Base-by-base conservation (phyloP, 257 asterid species). In the Leonotis leonurus region DNA sequence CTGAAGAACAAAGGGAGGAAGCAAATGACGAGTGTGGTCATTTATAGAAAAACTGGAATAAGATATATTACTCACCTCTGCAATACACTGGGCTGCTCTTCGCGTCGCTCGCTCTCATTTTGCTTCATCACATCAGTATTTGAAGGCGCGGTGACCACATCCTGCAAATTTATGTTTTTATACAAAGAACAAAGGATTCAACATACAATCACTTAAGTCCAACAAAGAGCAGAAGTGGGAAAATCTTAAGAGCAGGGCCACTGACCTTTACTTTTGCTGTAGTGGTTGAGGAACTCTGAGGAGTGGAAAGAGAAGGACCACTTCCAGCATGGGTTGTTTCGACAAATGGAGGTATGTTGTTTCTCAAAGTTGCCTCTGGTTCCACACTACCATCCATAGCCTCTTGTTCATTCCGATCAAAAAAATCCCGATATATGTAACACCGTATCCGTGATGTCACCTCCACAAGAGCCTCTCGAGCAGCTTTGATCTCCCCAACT, bases 401-500 rank as follows among this genome's bases (percentile, higher is more conserved):
- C 48, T 41, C 48, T 14, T 41, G 48, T 18, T 60, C 70, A 20
- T 66, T 81, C 65, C 45, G 69, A 12, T 82, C 81, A 21, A 60
- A 46, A 68, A 69, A 70, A 49, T 79, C 85, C 1, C 81, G 58
- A 60, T 71, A 79, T 37, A 74, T 67, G 69, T 68, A 69, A 72
- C 81, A 74, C 48, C 88, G 77, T 48, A 82, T 50, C 71, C 81
- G 69, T 62, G 83, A 79, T 50, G 85, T 82, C 66, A 82, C 78
- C 81, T 82, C 85, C 62, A 82, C 54, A 29, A 82, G 70, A 54
- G 83, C 88, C 78, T 69, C 83, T 51, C 88, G 75, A 20, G 88
- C 83, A 37, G 83, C 79, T 67, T 68, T 82, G 71, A 82, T 82
- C 73, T 82, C 88, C 67, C 88, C 97, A 53, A 80, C 85, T 61